Evolutionary conservation across 805 yeast species (phyloP), one percentile per base, ranked within the genome.

Genomic region (Cyberlindnera petersonii): DNA sequence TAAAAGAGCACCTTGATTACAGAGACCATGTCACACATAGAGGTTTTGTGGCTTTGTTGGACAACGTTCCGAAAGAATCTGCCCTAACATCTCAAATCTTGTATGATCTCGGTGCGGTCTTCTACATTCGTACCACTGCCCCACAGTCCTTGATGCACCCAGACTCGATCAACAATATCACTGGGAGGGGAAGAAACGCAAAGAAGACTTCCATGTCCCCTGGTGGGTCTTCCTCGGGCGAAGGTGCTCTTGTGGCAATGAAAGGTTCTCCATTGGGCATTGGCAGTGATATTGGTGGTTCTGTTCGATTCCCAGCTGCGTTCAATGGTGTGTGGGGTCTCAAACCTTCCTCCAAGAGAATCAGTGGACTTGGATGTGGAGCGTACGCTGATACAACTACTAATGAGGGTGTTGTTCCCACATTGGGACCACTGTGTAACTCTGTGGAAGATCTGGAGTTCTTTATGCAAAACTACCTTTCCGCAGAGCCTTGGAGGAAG

Each of bases 181-280:
- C 64, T 31, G 86, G 85, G 11, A 64, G 74, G 45, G 68, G 82
- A 3, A 62, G 71, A 49, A 79, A 79, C 52, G 77, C 84, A 1
- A 58, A 63, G 58, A 79, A 80, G 50, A 64, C 77, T 24, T 58
- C 66, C 13, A 61, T 79, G 40, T 71, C 82, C n/a, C 67, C 82
- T 2, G 87, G 86, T 43, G 87, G 87, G 10, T 77, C 84, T 1
- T 75, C 82, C 6, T 79, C 82, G 28, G 87, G 87, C 43, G 86
- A 80, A 55, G 82, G 85, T 47, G 76, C 82, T 0, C 57, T 75
- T 41, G 72, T 78, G 39, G 75, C 72, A 4, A 66, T 73, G 49
- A 72, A 69, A 37, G 85, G 77, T 4, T 74, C 83, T 13, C 71
- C 75, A 1, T 45, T 80, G 22, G 88, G 83, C 14, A 62, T 76